phyloP scores from a whole-genome alignment of 352 stramenopile genomes.

The Pilasporangium apinafurcum region DNA sequence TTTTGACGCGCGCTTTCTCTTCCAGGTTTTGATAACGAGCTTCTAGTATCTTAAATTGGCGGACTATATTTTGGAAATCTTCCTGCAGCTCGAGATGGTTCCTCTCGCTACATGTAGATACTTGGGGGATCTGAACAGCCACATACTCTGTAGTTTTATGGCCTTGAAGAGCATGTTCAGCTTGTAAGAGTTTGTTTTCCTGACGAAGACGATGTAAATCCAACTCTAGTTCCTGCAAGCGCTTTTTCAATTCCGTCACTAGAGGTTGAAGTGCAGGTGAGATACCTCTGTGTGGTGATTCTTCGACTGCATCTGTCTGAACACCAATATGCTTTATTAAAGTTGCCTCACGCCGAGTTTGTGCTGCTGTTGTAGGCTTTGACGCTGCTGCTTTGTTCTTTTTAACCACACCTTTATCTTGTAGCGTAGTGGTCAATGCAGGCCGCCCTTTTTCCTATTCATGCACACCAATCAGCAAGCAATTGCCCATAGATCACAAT shows the following conservation, averaged over 20 bases:
- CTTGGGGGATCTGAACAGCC: neutral
- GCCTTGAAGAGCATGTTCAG: slow-evolving; percentile 6
- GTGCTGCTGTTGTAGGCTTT: slow-evolving; percentile 1
- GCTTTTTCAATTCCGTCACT: slow-evolving; percentile 26
- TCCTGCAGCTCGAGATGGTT: slow-evolving; percentile 23
- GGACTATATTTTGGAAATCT: slow-evolving; percentile 20
- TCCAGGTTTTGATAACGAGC: slow-evolving; percentile 41
- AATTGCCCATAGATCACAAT: no score
- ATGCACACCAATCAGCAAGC: no score
- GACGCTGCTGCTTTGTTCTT: neutral
- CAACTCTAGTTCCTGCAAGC: slow-evolving; percentile 33
- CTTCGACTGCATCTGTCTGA: neutral
- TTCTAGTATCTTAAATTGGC: slow-evolving; percentile 48
- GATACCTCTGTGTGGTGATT: neutral
- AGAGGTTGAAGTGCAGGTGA: slow-evolving; percentile 7
- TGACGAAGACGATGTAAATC: slow-evolving; percentile 34
- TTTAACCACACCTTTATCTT: neutral
- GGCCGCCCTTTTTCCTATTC: no score
- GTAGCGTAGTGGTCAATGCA: neutral
- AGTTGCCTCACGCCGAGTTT: no score
- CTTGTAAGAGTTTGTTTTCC: slow-evolving; percentile 49
- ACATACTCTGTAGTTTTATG: neutral
- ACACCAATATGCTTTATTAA: no score
- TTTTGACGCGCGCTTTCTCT: slow-evolving; percentile 23
- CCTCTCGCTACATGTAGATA: neutral